Conservation (phyloP, 2,329 filamentous ascomycete species). For the Mycocentrospora acerina region DNA sequence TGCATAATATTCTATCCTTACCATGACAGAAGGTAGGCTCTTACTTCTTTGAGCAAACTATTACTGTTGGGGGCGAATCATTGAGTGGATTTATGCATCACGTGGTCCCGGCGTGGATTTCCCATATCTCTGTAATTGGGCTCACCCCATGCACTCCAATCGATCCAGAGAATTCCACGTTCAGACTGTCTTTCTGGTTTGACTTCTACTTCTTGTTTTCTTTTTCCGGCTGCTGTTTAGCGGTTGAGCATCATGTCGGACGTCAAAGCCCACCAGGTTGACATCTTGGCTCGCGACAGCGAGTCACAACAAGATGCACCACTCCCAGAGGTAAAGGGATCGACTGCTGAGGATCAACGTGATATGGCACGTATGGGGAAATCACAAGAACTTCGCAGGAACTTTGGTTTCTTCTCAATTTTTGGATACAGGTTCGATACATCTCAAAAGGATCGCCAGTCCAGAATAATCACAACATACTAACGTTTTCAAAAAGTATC, state of each 20-base stretch:
- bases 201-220: background rate
- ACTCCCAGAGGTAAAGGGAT: slow-evolving; percentile 20
- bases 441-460: too few relatives aligned
- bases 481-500: too few relatives aligned
- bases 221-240: background rate
- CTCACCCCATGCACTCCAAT: background rate
- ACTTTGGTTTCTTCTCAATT: slow-evolving; percentile 29
- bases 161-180: background rate
- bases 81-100: too few relatives aligned
- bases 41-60: too few relatives aligned
- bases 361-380: slow-evolving; percentile 36
- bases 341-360: slow-evolving; percentile 17
- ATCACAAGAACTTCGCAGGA: slow-evolving; percentile 26
- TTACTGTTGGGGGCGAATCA: too few relatives aligned
- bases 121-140: too few relatives aligned
- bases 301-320: slow-evolving; percentile 10
- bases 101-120: too few relatives aligned
- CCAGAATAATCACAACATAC: too few relatives aligned
- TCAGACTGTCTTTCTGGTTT: background rate
- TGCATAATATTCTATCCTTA: too few relatives aligned
- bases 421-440: too few relatives aligned
- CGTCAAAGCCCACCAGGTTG: slow-evolving; percentile 5
- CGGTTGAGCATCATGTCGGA: too few relatives aligned
- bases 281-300: slow-evolving; percentile 5
- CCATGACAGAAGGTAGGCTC: too few relatives aligned